Conservation (phyloP, 306 rosid species). For the Vigna radiata region DNA sequence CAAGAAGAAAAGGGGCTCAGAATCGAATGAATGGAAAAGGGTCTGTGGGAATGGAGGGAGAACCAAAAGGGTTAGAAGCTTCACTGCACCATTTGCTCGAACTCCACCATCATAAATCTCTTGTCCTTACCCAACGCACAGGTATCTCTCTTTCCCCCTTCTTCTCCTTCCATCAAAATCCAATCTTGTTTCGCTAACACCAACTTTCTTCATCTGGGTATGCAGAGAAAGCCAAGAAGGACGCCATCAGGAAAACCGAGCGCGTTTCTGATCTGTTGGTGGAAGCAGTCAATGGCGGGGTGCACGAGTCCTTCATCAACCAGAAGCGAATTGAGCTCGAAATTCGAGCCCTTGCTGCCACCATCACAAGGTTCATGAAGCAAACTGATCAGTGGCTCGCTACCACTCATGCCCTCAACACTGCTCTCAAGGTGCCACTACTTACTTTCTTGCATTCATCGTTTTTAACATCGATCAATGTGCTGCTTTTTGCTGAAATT, state of each 20-base stretch:
- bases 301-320: slow-evolving; percentile 69
- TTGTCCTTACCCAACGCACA: slow-evolving; percentile 55
- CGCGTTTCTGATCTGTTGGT: slow-evolving; percentile 80
- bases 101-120: slow-evolving; percentile 62
- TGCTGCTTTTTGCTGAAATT: neutral
- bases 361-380: slow-evolving; percentile 70
- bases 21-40: slow-evolving; percentile 3
- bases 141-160: slow-evolving; percentile 47
- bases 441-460: neutral
- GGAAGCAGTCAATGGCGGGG: slow-evolving; percentile 83
- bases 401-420: slow-evolving; percentile 74
- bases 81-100: slow-evolving; percentile 58
- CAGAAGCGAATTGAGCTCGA: slow-evolving; percentile 88
- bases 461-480: neutral
- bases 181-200: neutral
- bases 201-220: neutral
- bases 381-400: slow-evolving; percentile 94
- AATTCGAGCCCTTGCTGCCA: slow-evolving; percentile 67
- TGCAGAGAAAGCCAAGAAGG: slow-evolving; percentile 77
- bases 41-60: neutral
- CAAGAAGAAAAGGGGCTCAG: neutral
- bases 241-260: slow-evolving; percentile 62
- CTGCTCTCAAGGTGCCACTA: slow-evolving; percentile 73
- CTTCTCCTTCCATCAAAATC: neutral
- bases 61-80: slow-evolving; percentile 62